phyloP scores from a whole-genome alignment of 192 early-diverging fungal species.

The Haplosporangium gracile region DNA sequence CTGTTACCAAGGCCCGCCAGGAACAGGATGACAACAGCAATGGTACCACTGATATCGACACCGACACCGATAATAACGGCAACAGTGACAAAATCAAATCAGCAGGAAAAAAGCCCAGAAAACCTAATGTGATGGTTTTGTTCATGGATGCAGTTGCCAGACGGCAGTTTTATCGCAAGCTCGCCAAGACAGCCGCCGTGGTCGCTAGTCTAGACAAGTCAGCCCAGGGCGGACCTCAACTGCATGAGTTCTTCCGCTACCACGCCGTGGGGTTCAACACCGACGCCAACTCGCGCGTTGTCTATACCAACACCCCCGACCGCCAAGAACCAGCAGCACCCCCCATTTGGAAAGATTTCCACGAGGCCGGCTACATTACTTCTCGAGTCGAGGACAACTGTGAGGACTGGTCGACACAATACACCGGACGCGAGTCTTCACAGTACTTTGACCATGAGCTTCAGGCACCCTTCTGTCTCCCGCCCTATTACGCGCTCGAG shows the following conservation, averaged over 20 bases:
- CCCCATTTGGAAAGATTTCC: conserved; percentile 70
- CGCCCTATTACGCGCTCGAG: conserved; percentile 60
- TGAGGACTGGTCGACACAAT: conserved; percentile 66
- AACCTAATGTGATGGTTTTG: conserved; percentile 65
- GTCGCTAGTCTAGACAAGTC: conserved; percentile 53
- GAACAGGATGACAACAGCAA: conserved; percentile 8
- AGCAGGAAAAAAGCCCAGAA: conserved; percentile 2
- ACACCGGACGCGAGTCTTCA: conserved; percentile 39
- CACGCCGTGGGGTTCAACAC: conserved; percentile 68
- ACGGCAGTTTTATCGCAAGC: conserved; percentile 66
- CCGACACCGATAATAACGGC: background rate
- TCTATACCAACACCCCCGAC: conserved; percentile 56
- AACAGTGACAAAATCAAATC: background rate
- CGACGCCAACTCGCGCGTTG: conserved; percentile 62
- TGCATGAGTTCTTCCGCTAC: conserved; percentile 67
- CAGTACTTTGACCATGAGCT: conserved; percentile 68
- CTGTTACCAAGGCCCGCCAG: conserved; percentile 10
- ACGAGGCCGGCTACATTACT: conserved; percentile 67
- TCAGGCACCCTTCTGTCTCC: conserved; percentile 66
- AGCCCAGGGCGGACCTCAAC: conserved; percentile 16
- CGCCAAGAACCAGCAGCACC: conserved; percentile 12
- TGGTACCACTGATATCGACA: background rate
- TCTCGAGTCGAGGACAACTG: conserved; percentile 64
- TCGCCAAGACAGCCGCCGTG: conserved; percentile 58
- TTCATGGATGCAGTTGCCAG: conserved; percentile 67